phyloP scores from a whole-genome alignment of 2,329 filamentous ascomycete species.

The Trichoderma harzianum region DNA sequence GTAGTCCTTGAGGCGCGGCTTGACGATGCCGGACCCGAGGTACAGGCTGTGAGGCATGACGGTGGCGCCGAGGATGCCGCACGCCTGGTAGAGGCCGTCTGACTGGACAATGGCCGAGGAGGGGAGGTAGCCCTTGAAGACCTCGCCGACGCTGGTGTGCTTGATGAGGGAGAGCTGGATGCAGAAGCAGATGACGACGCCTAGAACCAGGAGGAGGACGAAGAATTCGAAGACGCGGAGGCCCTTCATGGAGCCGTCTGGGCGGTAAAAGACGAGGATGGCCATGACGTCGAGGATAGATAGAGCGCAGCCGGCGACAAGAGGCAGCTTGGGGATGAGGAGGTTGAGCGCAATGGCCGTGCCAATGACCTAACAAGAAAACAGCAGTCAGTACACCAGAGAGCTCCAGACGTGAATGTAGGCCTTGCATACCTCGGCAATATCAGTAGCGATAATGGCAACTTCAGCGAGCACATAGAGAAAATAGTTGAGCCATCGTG shows the following conservation, averaged over 20 bases:
- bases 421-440: conserved; percentile 49
- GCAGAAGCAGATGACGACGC: conserved; percentile 67
- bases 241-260: conserved; percentile 55
- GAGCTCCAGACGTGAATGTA: neutral
- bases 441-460: conserved; percentile 69
- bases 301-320: conserved; percentile 66
- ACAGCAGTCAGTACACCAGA: neutral
- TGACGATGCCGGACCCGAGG: conserved; percentile 66
- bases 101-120: conserved; percentile 56
- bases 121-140: conserved; percentile 64
- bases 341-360: conserved; percentile 68
- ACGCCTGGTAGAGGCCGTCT: conserved; percentile 61
- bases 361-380: conserved; percentile 53
- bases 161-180: conserved; percentile 63
- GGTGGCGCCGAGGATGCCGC: conserved; percentile 73
- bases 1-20: conserved; percentile 62
- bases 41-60: conserved; percentile 70
- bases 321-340: conserved; percentile 58
- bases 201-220: conserved; percentile 61
- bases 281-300: conserved; percentile 66
- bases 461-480: conserved; percentile 63
- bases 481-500: conserved; percentile 60
- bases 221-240: conserved; percentile 63
- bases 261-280: conserved; percentile 64
- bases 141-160: conserved; percentile 52